phyloP scores from a whole-genome alignment of 2,329 filamentous ascomycete genomes.

The Orbilia brochopaga region DNA sequence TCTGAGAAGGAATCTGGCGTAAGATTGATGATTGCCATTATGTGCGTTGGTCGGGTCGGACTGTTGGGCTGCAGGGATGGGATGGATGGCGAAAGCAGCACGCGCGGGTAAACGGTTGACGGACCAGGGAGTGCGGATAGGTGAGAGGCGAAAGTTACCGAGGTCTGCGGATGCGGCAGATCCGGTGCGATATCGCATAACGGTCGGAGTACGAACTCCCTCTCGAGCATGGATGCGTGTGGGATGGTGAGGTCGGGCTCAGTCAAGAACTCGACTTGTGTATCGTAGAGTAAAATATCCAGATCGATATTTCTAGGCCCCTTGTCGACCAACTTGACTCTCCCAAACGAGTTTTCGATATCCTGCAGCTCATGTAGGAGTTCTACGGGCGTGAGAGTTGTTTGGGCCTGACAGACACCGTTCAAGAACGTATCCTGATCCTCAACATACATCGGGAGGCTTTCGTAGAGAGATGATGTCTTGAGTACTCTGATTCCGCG shows the following conservation, averaged over 20 bases:
- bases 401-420: constrained; percentile 87
- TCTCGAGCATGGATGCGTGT: constrained; percentile 81
- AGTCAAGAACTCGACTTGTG: constrained; percentile 67
- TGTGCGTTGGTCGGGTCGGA: constrained; percentile 67
- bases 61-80: constrained; percentile 66
- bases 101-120: constrained; percentile 61
- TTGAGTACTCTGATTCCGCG: constrained; percentile 74
- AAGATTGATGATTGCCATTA: constrained; percentile 95
- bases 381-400: constrained; percentile 73
- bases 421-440: constrained; percentile 90
- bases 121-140: constrained; percentile 50
- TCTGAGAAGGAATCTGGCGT: constrained; percentile 98
- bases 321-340: constrained; percentile 86
- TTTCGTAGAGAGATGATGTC: constrained; percentile 92
- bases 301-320: constrained; percentile 93
- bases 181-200: constrained; percentile 68
- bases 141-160: constrained; percentile 53
- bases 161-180: constrained; percentile 54
- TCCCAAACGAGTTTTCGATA: constrained; percentile 75
- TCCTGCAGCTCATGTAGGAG: constrained; percentile 81
- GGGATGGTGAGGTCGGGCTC: constrained; percentile 77
- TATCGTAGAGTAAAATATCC: constrained; percentile 84
- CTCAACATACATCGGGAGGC: constrained; percentile 92
- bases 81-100: constrained; percentile 63
- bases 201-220: constrained; percentile 91